phyloP scores from a whole-genome alignment of 768 basidiomycete genomes.

The Tricholoma sp. region DNA sequence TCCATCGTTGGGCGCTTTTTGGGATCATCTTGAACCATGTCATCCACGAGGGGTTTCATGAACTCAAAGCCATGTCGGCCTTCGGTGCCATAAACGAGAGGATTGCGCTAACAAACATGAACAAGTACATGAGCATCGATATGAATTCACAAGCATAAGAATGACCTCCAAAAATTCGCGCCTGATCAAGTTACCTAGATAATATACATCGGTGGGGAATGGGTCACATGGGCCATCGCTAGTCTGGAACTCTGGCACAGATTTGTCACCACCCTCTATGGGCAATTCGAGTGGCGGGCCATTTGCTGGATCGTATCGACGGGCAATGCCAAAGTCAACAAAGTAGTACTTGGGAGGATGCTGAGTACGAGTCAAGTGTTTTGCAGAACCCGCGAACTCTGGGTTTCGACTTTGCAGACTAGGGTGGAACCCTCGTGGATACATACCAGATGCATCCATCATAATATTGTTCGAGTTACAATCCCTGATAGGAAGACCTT shows the following conservation, averaged over 20 bases:
- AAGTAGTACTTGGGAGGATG: slow-evolving; percentile 19
- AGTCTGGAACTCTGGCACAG: slow-evolving; percentile 28
- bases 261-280: slow-evolving; percentile 33
- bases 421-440: slow-evolving; percentile 10
- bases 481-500: slow-evolving; percentile 3
- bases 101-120: neutral
- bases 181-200: slow-evolving; percentile 28
- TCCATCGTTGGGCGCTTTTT: slow-evolving; percentile 30
- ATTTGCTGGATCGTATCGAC: slow-evolving; percentile 15
- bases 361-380: slow-evolving; percentile 9
- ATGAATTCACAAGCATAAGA: neutral
- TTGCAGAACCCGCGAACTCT: slow-evolving; percentile 2
- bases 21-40: slow-evolving; percentile 32
- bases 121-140: neutral
- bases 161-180: slow-evolving; percentile 14
- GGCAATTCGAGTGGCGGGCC: slow-evolving; percentile 20
- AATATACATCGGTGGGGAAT: slow-evolving; percentile 33
- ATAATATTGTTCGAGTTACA: slow-evolving; percentile 15
- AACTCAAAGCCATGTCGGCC: slow-evolving; percentile 23
- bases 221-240: slow-evolving; percentile 20
- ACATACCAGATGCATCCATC: slow-evolving; percentile 9
- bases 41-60: slow-evolving; percentile 21
- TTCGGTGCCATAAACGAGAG: neutral
- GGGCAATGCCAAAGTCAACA: slow-evolving; percentile 21
- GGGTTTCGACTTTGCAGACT: neutral